These are phyloP conservation scores for Lunularia cruciata DNA, from an alignment of 225 moss, liverwort and hornwort species.

Conservation along the genomic window DNA sequence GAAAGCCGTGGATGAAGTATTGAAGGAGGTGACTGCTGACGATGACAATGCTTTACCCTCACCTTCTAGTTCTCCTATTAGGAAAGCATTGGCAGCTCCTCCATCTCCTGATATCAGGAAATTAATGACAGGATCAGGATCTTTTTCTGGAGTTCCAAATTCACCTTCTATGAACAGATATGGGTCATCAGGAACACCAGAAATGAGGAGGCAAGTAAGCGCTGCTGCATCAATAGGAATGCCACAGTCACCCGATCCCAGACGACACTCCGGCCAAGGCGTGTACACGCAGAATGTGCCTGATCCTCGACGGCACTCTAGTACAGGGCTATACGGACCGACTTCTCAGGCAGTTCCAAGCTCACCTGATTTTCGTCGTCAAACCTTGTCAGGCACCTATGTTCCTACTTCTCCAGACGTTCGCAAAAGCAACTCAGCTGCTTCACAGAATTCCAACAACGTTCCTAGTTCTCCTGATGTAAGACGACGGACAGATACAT, in stretches of 20 bases:
- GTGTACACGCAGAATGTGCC: slow-evolving; percentile 15
- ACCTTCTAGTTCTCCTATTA: slow-evolving; percentile 40
- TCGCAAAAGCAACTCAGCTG: slow-evolving; percentile 14
- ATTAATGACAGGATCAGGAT: slow-evolving; percentile 25
- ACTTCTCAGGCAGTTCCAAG: neutral
- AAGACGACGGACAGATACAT: slow-evolving; percentile 27
- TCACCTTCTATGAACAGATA: slow-evolving; percentile 23
- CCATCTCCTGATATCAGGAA: slow-evolving; percentile 43
- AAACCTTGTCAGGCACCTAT: slow-evolving; percentile 19
- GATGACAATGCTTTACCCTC: slow-evolving; percentile 31
- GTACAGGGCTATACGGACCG: neutral
- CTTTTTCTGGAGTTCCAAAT: slow-evolving; percentile 26
- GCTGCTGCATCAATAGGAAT: slow-evolving; percentile 7
- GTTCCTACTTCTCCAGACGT: slow-evolving; percentile 31
- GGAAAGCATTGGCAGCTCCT: slow-evolving; percentile 35
- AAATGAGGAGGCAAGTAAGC: slow-evolving; percentile 22
- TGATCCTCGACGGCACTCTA: slow-evolving; percentile 20
- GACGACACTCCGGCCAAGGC: slow-evolving; percentile 22
- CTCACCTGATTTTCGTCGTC: slow-evolving; percentile 18
- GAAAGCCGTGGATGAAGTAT: slow-evolving; percentile 39
- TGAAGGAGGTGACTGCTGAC: slow-evolving; percentile 35
- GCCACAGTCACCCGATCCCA: slow-evolving; percentile 27
- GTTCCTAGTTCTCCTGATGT: slow-evolving; percentile 35
- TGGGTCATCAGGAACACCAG: slow-evolving; percentile 16
- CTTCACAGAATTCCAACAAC: neutral